Evolutionary conservation across 2,329 filamentous ascomycete genomes (phyloP).

Genomic region (Pezicula radicicola): DNA sequence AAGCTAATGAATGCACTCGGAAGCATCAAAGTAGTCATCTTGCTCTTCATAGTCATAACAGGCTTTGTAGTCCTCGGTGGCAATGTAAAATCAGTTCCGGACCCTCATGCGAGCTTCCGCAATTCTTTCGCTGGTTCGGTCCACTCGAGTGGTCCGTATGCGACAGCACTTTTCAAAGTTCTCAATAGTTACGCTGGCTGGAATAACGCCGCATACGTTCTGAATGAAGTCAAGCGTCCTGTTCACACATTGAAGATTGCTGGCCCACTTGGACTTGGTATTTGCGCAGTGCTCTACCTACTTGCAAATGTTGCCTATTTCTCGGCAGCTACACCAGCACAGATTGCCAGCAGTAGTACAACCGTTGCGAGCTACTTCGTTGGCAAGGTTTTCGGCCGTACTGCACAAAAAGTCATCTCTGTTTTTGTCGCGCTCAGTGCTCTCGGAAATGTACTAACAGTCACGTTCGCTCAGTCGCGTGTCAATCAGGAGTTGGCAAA

Average conservation of each 20-base stretch:
- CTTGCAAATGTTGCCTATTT: slow-evolving; percentile 57
- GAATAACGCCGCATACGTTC: slow-evolving; percentile 51
- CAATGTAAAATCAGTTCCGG: slow-evolving; percentile 17
- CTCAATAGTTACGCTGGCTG: slow-evolving; percentile 52
- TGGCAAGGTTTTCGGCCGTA: slow-evolving; percentile 46
- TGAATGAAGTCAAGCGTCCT: slow-evolving; percentile 55
- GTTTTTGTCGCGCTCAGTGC: slow-evolving; percentile 44
- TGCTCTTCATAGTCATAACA: slow-evolving; percentile 41
- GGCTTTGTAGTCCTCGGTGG: slow-evolving; percentile 38
- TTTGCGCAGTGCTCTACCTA: slow-evolving; percentile 52
- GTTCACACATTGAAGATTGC: slow-evolving; percentile 54
- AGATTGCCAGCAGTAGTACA: slow-evolving; percentile 48
- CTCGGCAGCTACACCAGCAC: slow-evolving; percentile 50
- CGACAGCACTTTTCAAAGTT: slow-evolving; percentile 51
- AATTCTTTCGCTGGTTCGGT: slow-evolving; percentile 44
- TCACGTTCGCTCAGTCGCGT: slow-evolving; percentile 43
- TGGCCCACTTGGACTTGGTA: slow-evolving; percentile 47
- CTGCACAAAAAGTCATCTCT: slow-evolving; percentile 37
- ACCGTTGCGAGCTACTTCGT: slow-evolving; percentile 53
- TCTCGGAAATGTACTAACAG: slow-evolving; percentile 45
- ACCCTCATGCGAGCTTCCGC: slow-evolving; percentile 40
- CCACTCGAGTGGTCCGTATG: slow-evolving; percentile 33
- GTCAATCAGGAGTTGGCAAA: slow-evolving; percentile 44
- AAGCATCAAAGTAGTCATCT: slow-evolving; percentile 43
- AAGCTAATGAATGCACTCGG: slow-evolving; percentile 43